Evolutionary conservation across 2,329 filamentous ascomycete species (phyloP).

Genomic region (Ceratocystis huliohia): DNA sequence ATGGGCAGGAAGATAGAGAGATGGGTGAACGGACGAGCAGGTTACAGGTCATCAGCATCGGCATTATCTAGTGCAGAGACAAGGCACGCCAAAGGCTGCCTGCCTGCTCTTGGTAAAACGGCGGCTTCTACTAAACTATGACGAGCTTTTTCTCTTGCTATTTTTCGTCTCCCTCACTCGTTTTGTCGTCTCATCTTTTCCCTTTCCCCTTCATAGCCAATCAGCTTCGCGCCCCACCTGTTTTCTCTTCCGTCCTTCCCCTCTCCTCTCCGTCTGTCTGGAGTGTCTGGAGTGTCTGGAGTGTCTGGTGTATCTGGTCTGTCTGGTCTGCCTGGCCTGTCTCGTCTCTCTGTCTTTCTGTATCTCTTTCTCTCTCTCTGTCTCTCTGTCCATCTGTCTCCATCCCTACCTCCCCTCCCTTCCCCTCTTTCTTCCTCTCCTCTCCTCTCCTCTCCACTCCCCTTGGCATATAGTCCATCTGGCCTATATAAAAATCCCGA

Average conservation of each 20-base stretch:
- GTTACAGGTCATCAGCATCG: too few species aligned
- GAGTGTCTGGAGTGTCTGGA: too few species aligned
- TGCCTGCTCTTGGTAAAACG: not conserved
- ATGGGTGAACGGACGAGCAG: not conserved
- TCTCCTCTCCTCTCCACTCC: not conserved
- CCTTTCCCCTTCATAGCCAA: too few species aligned
- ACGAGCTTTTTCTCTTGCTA: not conserved
- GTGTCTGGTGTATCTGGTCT: too few species aligned
- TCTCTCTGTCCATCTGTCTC: too few species aligned
- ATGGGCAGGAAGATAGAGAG: not conserved
- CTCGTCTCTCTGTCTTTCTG: not conserved
- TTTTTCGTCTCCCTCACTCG: not conserved
- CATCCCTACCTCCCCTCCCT: not conserved
- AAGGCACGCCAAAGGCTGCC: not conserved
- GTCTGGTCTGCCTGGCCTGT: too few species aligned
- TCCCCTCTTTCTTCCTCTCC: not conserved
- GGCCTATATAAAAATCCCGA: not conserved
- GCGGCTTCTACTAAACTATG: not conserved
- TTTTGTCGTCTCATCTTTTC: too few species aligned
- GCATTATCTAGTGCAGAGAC: too few species aligned
- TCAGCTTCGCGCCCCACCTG: not conserved
- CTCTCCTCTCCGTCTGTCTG: not conserved
- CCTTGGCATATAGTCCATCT: not conserved
- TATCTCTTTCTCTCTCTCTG: not conserved
- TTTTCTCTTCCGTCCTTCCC: not conserved